Evolutionary conservation across 495 filamentous ascomycete genomes (phyloP), one percentile per base, ranked within the genome.

Genomic region (Hypoxylon fuscum): DNA sequence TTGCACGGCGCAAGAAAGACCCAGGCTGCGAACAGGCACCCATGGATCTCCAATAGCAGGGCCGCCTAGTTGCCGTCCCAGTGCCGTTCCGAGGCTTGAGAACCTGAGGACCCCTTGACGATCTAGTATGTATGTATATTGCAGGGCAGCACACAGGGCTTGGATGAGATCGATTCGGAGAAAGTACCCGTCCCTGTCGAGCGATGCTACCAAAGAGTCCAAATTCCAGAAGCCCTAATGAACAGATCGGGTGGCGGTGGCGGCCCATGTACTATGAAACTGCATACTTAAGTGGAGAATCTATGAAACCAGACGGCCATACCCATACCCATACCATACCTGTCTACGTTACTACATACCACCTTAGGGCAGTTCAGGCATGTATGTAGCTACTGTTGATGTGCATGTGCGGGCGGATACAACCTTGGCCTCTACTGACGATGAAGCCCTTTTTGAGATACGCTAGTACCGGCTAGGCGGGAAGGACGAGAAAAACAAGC

Each of bases 161-260:
- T 68, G 61, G 52, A 42, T 47, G 55, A 57, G 66, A 67, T 66
- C 63, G 57, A 58, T 66, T 69, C 63, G 60, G 66, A 57, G 66
- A 52, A 68, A 55, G 60, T 35, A 67, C 50, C 54, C 48, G 62
- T 63, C 49, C 64, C 69, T 69, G 60, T 61, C 55, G 44, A 70
- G 56, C 63, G 46, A 72, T 66, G 23, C 52, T 58, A 66, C 63
- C 45, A n/a, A 49, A 22, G 35, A 22, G 11, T 42, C 37, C 25
- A 32, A 65, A 58, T 70, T 69, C 68, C 66, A 68, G 65, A 68
- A 66, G 57, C 55, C 53, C 48, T 48, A 60, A 47, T 68, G 48
- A 62, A 71, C 49, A 65, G 60, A 60, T 65, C 66, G 50, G 61
- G 69, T 70, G 69, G 67, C 69, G 69, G 67, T 68, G 67, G 69